Conservation (phyloP, 768 basidiomycete genomes). For the Dioszegia crocea region DNA sequence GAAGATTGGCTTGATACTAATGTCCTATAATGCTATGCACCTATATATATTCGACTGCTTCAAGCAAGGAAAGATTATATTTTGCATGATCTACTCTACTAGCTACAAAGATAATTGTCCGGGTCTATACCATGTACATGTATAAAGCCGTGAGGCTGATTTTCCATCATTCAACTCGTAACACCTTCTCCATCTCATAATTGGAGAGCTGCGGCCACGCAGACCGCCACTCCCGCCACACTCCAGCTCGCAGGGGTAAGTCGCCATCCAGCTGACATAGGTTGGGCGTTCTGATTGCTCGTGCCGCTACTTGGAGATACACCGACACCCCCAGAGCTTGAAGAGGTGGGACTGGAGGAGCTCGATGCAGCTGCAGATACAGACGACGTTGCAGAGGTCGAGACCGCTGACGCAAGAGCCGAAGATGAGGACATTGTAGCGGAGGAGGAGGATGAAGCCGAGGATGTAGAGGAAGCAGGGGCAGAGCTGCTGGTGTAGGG, state of each 20-base stretch:
- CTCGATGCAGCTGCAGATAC: not conserved
- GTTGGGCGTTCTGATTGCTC: constrained; percentile 3
- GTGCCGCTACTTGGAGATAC: not conserved
- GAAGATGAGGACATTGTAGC: not conserved
- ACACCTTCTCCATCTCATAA: too few species aligned
- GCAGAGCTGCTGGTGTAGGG: not conserved
- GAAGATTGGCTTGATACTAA: too few species aligned
- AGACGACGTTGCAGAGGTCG: not conserved
- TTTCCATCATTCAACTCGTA: too few species aligned
- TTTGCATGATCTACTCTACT: too few species aligned
- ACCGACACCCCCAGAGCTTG: too few species aligned
- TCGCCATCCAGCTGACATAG: not conserved
- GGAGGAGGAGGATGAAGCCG: not conserved
- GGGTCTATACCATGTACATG: not conserved
- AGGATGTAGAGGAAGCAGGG: not conserved
- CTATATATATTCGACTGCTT: too few species aligned
- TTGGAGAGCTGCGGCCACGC: too few species aligned
- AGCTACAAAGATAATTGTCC: not conserved
- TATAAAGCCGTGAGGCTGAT: not conserved
- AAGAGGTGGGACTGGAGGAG: too few species aligned
- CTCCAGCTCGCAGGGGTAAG: too few species aligned
- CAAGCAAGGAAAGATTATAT: too few species aligned
- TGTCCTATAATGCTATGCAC: too few species aligned
- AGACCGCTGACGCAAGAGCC: not conserved
- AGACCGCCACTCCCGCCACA: too few species aligned